Base-by-base conservation (phyloP, 495 filamentous ascomycete species). In the Penicillium longicatenatum region DNA sequence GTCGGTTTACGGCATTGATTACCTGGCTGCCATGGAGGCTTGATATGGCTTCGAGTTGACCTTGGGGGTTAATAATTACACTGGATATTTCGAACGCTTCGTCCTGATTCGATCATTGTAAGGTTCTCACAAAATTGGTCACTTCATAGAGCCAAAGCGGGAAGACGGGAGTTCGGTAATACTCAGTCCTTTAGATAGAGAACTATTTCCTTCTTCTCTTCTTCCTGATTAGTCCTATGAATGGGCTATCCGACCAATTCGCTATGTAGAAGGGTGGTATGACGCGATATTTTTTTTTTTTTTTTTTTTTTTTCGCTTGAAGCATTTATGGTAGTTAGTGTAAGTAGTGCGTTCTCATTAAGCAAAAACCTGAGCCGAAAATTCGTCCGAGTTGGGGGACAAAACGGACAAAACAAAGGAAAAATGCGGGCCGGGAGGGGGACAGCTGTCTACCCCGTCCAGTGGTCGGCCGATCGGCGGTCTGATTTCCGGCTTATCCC, bases 1-100 rank as follows among this genome's bases (percentile, higher is more conserved):
- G 37, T 21, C 55, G 1, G 37, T 29, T 3, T 72, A 72, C 49
- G 66, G 72, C 1, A 4, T 71, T 4, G 69, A 74, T 24, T 74
- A 65, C 12, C 55, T 72, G 12, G 30, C 56, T 5, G 69, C 71
- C 6, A 63, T 74, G 21, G 69, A 74, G 39, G 37, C 73, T 20
- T 55, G 70, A 16, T 69, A 70, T 73, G 61, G 60, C 22, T 46
- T 21, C 43, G 43, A 12, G 19, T 12, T 8, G 43, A 46, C 19
- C 43, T 46, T 21, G 22, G 12, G 43, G 43, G 22, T 21, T 21
- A 46, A 17, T 46, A 26, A 46, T 17, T 21, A 46, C 43, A 1
- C 12, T 46, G 14, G 43, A 46, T 10, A 46, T 46, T 26, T 7
- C 16, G 2, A 46, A 26, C 16, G 43, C 43, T 21, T 21, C 43